Conservation (phyloP, 176 grass and related monocot species). For the Thinopyrum elongatum region DNA sequence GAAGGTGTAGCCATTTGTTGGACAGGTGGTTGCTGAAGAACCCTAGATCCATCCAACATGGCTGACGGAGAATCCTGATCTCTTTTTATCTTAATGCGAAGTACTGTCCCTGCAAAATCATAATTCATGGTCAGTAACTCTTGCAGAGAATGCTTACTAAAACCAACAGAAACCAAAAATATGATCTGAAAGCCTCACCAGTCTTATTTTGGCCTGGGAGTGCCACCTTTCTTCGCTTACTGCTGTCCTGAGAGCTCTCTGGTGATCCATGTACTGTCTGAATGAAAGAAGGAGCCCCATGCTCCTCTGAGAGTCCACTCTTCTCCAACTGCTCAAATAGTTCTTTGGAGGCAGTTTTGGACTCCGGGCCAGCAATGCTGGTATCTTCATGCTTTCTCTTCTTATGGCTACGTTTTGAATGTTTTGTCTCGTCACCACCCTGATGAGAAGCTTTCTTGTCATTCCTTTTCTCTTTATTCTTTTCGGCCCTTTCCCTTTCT, state of each 20-base stretch:
- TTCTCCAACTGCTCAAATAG: conserved; percentile 52
- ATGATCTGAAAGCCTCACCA: neutral
- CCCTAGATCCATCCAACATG: conserved; percentile 8
- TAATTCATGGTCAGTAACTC: neutral
- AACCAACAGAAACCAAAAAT: neutral
- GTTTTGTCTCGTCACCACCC: conserved; percentile 39
- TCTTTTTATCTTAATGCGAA: conserved; percentile 43
- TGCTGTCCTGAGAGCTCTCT: conserved; percentile 73
- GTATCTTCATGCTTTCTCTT: conserved; percentile 57
- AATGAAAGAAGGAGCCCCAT: conserved; percentile 41
- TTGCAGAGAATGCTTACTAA: neutral
- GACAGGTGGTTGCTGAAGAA: neutral
- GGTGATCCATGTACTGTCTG: conserved; percentile 35
- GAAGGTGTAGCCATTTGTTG: conserved; percentile 9
- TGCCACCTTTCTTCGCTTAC: conserved; percentile 49
- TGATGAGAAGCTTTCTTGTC: conserved; percentile 43
- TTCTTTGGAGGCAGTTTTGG: neutral
- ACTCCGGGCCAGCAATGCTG: neutral
- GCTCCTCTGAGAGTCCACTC: conserved; percentile 69
- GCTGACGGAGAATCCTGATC: conserved; percentile 2
- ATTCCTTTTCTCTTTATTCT: conserved; percentile 51
- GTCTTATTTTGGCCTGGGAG: conserved; percentile 48
- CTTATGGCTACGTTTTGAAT: conserved; percentile 42
- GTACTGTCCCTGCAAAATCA: conserved; percentile 26
- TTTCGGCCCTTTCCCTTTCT: conserved; percentile 48